These are phyloP conservation scores for Chlorella sp. DNA, from an alignment of 139 green algal genomes.

Conservation along the genomic window DNA sequence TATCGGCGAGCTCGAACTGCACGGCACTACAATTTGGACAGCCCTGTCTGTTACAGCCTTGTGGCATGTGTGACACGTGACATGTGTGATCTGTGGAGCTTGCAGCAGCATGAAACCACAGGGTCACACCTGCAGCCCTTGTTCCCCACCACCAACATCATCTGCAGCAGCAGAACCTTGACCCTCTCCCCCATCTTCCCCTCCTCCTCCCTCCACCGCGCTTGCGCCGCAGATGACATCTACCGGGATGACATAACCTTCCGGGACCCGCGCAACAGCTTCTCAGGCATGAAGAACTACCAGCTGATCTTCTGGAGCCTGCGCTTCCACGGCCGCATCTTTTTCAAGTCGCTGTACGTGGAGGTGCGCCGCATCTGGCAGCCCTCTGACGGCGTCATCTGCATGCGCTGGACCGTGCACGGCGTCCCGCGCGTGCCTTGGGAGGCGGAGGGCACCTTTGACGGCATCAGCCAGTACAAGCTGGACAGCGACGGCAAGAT, in stretches of 20 bases:
- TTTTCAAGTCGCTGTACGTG: slow-evolving; percentile 81
- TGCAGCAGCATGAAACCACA: too few relatives aligned
- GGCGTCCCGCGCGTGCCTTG: slow-evolving; percentile 81
- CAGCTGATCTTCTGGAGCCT: slow-evolving; percentile 86
- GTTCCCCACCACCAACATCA: too few relatives aligned
- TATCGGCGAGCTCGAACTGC: too few relatives aligned
- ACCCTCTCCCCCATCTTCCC: too few relatives aligned
- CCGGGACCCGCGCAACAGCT: slow-evolving; percentile 73
- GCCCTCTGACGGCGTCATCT: slow-evolving; percentile 76
- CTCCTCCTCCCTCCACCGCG: too few relatives aligned
- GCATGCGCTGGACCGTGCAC: slow-evolving; percentile 79
- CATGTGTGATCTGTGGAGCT: neutral
- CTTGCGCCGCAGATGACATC: slow-evolving; percentile 73
- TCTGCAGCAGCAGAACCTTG: too few relatives aligned
- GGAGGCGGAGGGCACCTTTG: slow-evolving; percentile 80
- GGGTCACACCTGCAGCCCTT: too few relatives aligned
- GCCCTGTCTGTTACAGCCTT: neutral
- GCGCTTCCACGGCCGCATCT: slow-evolving; percentile 81
- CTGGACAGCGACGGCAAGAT: slow-evolving; percentile 66
- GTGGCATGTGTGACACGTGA: neutral
- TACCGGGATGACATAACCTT: slow-evolving; percentile 92
- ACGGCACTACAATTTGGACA: too few relatives aligned
- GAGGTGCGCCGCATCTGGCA: slow-evolving; percentile 90
- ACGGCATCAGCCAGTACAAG: slow-evolving; percentile 89
- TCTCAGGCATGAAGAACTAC: slow-evolving; percentile 86